phyloP scores from a whole-genome alignment of 2,329 filamentous ascomycete genomes.

The Fusarium equiseti region DNA sequence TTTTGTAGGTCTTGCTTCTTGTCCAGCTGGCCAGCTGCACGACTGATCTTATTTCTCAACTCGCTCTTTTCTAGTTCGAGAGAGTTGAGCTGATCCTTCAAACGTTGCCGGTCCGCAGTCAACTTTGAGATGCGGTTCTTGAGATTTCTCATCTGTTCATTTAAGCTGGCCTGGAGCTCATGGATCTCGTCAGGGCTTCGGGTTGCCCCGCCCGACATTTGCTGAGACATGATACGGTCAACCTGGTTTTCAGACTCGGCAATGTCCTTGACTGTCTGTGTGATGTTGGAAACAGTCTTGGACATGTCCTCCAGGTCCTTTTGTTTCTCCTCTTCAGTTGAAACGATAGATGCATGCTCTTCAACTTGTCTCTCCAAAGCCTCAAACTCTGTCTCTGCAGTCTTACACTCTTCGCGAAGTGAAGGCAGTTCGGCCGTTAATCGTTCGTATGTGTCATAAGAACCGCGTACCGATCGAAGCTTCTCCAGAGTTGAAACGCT shows the following conservation, averaged over 20 bases:
- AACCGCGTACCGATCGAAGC: conserved; percentile 71
- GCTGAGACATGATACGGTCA: conserved; percentile 78
- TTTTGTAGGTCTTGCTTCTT: conserved; percentile 78
- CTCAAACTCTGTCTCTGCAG: conserved; percentile 72
- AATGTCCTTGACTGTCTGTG: conserved; percentile 78
- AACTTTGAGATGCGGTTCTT: conserved; percentile 76
- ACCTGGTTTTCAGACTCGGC: conserved; percentile 79
- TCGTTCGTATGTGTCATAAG: conserved; percentile 80
- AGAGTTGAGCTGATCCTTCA: conserved; percentile 73
- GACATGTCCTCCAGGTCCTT: conserved; percentile 80
- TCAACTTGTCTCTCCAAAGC: conserved; percentile 72
- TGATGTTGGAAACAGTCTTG: conserved; percentile 81
- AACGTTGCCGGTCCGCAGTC: conserved; percentile 76
- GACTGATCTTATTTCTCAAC: conserved; percentile 77
- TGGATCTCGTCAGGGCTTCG: conserved; percentile 88
- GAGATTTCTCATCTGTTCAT: conserved; percentile 73
- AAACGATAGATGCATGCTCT: conserved; percentile 74
- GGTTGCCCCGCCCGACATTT: conserved; percentile 73
- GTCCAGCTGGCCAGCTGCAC: conserved; percentile 79
- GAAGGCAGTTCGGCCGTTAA: conserved; percentile 78
- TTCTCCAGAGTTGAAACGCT: conserved; percentile 64
- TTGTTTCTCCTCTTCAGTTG: conserved; percentile 72
- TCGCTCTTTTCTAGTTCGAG: conserved; percentile 85
- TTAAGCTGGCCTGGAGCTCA: conserved; percentile 74
- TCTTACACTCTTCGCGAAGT: conserved; percentile 72